phyloP scores from a whole-genome alignment of 2,329 filamentous ascomycete species.

The Rutstroemia sydowiana region DNA sequence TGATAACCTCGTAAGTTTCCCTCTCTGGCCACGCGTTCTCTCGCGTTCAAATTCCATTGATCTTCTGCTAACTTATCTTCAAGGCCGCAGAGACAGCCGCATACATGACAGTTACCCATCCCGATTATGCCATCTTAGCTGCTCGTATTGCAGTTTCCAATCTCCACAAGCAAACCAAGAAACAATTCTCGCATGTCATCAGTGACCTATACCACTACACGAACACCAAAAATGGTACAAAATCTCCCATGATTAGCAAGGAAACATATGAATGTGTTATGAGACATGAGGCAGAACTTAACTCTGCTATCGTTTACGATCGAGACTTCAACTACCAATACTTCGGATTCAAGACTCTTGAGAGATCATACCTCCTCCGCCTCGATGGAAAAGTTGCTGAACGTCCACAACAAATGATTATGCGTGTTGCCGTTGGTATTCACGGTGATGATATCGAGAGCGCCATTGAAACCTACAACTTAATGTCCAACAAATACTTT shows the following conservation, averaged over 20 bases:
- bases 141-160: constrained; percentile 98
- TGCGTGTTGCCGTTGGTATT: constrained; percentile 96
- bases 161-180: constrained; percentile 99
- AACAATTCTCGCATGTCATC: constrained; percentile 96
- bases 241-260: constrained; percentile 91
- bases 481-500: constrained; percentile 98
- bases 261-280: constrained; percentile 88
- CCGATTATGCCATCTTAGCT: constrained; percentile 96
- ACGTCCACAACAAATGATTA: constrained; percentile 98
- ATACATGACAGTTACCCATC: constrained; percentile 99
- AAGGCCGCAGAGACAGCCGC: constrained; percentile 97
- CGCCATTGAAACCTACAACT: constrained; percentile 94
- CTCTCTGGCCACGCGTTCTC: constrained; percentile 16
- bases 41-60: background rate
- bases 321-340: constrained; percentile 99
- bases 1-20: constrained; percentile 79
- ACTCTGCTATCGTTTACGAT: constrained; percentile 98
- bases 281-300: constrained; percentile 93
- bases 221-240: constrained; percentile 81
- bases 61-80: constrained; percentile 20
- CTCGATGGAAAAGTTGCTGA: constrained; percentile 95
- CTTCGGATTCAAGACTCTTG: constrained; percentile 98
- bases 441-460: constrained; percentile 93
- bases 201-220: constrained; percentile 91
- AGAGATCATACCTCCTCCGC: constrained; percentile 94